Base-by-base conservation (phyloP, 306 rosid species). In the Calophaca sinica region DNA sequence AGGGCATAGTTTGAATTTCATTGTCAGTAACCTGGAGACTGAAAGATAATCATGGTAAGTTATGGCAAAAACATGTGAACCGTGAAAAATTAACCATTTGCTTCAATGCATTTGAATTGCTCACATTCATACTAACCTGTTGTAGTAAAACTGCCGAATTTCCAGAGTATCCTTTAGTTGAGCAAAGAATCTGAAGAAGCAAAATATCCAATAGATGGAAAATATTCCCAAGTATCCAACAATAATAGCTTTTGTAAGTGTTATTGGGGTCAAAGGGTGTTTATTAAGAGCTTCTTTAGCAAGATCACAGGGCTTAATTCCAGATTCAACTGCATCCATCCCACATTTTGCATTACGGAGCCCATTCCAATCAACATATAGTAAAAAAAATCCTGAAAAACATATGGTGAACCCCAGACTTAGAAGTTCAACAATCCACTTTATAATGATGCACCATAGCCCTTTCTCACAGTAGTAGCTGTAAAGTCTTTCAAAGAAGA, bases 291-390 rank as follows among this genome's bases (percentile, higher is more conserved):
- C 99, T 78, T 94, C 99, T 70, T 86, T 92, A 39, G 85, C 83
- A 79, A 94, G 93, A 88, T 94, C 97, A 87, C 99, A 94, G 32
- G 96, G 96, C 82, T 92, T 92, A 28, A 69, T 86, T 73, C 97
- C 96, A 66, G 96, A 94, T 81, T 92, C 93, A 39, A 94, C 89
- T 4, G 99, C 99, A 84, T 92, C 87, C 92, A 92, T 92, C 81
- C 99, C 97, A 87, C 99, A 94, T 78, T 92, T 92, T 1, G 96
- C 96, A 84, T 90, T 92, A 38, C 92, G 89, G 50, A 94, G 97
- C 57, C 96, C 96, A 80, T 90, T 86, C 99, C 99, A 94, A 79
- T 94, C 99, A 79, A 94, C 96, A 62, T 52, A 87, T 42, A 94
- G 64, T 69, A 89, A 86, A 82, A 92, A 88, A 77, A 94, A 94